These are phyloP conservation scores for Diaporthe sp. DNA, from an alignment of 2,329 filamentous ascomycete species.

Conservation along the genomic window DNA sequence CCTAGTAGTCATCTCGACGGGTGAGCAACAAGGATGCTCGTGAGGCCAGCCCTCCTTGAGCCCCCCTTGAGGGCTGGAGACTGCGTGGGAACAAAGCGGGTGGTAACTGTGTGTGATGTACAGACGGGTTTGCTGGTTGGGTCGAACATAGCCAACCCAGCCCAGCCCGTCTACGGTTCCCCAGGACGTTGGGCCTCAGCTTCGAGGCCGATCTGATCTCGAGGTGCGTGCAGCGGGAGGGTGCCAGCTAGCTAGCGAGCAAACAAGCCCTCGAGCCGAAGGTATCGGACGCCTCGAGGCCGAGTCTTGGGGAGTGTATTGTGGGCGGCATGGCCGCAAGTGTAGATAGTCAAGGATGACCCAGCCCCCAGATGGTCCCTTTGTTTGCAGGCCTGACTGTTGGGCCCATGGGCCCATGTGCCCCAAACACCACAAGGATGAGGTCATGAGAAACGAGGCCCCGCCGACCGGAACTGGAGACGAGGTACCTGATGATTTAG, in stretches of 20 bases:
- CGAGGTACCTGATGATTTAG: slow-evolving; percentile 7
- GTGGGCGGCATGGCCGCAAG: slow-evolving; percentile 7
- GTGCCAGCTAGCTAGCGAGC: slow-evolving; percentile 6
- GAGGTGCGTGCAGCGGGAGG: neutral
- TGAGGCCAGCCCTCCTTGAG: neutral
- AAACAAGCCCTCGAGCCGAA: neutral
- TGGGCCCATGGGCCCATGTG: slow-evolving; percentile 26
- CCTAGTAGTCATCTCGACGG: slow-evolving; percentile 36
- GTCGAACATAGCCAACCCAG: neutral
- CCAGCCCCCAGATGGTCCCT: slow-evolving; percentile 3
- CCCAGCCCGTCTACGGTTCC: slow-evolving; percentile 10
- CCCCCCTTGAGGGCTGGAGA: neutral
- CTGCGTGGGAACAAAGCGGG: slow-evolving; percentile 32
- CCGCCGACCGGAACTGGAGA: neutral
- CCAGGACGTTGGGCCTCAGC: slow-evolving; percentile 14
- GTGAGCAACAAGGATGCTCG: slow-evolving; percentile 32
- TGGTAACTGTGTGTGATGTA: slow-evolving; percentile 14
- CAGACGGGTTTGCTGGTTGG: slow-evolving; percentile 9
- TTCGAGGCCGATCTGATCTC: slow-evolving; percentile 21
- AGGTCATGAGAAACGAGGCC: slow-evolving; percentile 37
- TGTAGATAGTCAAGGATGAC: slow-evolving; percentile 31
- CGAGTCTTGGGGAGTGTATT: neutral
- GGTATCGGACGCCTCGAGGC: slow-evolving; percentile 6
- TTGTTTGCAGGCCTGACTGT: slow-evolving; percentile 28
- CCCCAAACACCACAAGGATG: slow-evolving; percentile 34